Base-by-base conservation (phyloP, 78 protist species). In the Speleostelium caveatum region DNA sequence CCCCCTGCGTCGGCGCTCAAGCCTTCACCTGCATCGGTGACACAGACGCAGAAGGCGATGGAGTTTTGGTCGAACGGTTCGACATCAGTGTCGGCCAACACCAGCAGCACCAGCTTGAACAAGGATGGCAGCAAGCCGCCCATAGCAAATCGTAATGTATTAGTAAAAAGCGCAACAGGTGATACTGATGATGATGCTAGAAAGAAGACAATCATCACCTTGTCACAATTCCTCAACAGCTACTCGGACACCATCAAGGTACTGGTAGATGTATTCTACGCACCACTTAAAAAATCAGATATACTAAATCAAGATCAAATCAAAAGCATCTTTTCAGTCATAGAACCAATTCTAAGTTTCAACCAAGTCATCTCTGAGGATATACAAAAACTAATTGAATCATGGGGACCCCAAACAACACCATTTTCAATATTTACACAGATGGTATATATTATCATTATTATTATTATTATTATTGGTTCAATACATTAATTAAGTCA, bases 401-500 rank as follows among this genome's bases (percentile, higher is more conserved):
- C 53, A 56, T 73, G 80, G 80, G 45, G 41, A 36, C 32, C 63
- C 21, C 66, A 71, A 38, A 26, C 63, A 42, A 17, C 76, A 7
- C n/a, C 69, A 42, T 24, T 68, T 56, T 83, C 90, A 68, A 83
- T 63, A 17, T 69, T 83, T 68, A 22, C 68, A n/a, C 90, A 83
- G 69, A 69, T 69, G 55, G 90, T 83, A 69, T 26, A 78, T 80
- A 66, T 19, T 21, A 53, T 17, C 7, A 36, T 19, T 24, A 45
- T 8, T 12, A n/a, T 22, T 51, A 12, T 19, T 6, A 10, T 51
- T 67, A 30, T n/a, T 39, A 77, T 33, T 63, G 42, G 17, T 62
- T 28, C 24, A 4, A n/a, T 8, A 6, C 10, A 67, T 67, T 67
- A 39, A n/a, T 61, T 30, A 30, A 21, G 39, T 38, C 39, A 42